A percentile compares a stretch with the other conserved stretches of the same genome.
These are phyloP conservation scores for Sarocladium oryzae DNA, from an alignment of 2,329 filamentous ascomycete genomes.

Conservation along the genomic window DNA sequence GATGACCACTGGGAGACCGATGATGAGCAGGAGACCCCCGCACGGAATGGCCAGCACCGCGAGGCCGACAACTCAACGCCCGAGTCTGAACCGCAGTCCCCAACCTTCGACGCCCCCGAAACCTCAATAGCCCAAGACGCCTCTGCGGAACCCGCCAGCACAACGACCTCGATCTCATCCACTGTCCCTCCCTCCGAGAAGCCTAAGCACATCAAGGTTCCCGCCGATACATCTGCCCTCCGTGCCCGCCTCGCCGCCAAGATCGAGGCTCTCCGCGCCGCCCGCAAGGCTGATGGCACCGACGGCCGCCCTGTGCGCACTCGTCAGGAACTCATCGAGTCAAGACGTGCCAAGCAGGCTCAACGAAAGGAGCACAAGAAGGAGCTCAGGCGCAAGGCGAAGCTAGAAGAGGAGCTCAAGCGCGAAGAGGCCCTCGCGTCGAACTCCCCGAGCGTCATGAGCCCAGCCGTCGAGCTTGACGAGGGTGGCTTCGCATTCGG, in stretches of 20 bases:
- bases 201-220: slow-evolving; percentile 60
- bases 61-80: slow-evolving; percentile 22
- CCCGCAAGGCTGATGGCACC: slow-evolving; percentile 78
- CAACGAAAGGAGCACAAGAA: slow-evolving; percentile 86
- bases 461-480: slow-evolving; percentile 45
- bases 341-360: slow-evolving; percentile 79
- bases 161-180: slow-evolving; percentile 64
- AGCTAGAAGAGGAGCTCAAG: slow-evolving; percentile 68
- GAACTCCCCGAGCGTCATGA: slow-evolving; percentile 55
- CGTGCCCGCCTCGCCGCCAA: slow-evolving; percentile 73
- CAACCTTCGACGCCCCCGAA: slow-evolving; percentile 51
- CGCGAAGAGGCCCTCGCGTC: slow-evolving; percentile 58
- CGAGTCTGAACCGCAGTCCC: slow-evolving; percentile 43
- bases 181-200: slow-evolving; percentile 53
- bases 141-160: slow-evolving; percentile 43
- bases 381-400: slow-evolving; percentile 68
- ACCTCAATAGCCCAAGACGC: slow-evolving; percentile 30
- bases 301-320: slow-evolving; percentile 74
- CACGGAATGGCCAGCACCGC: slow-evolving; percentile 1
- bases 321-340: slow-evolving; percentile 86
- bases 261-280: slow-evolving; percentile 77
- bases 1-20: slow-evolving; percentile 7
- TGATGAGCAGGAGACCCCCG: slow-evolving; percentile 2
- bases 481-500: slow-evolving; percentile 70
- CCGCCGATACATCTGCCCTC: slow-evolving; percentile 66